These are phyloP conservation scores for Scedosporium minutisporum DNA, from an alignment of 2,329 filamentous ascomycete species.

Conservation along the genomic window DNA sequence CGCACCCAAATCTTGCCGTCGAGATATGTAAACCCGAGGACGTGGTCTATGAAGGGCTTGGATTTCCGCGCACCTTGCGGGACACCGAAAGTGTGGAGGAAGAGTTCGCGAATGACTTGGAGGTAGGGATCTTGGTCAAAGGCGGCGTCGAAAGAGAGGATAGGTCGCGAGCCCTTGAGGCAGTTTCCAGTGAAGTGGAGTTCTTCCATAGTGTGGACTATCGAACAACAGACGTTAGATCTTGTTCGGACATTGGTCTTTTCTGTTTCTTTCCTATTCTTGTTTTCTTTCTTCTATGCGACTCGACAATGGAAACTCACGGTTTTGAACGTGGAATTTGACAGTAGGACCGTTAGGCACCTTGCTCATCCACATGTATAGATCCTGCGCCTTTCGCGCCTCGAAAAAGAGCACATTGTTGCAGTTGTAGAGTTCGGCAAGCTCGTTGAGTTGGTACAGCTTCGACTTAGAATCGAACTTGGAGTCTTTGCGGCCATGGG, in stretches of 20 bases:
- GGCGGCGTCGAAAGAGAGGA: slow-evolving; percentile 81
- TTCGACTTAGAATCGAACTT: slow-evolving; percentile 97
- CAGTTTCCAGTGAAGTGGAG: slow-evolving; percentile 96
- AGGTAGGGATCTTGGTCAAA: slow-evolving; percentile 80
- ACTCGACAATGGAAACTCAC: slow-evolving; percentile 29
- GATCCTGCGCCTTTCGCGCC: slow-evolving; percentile 84
- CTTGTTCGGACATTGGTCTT: too few relatives aligned
- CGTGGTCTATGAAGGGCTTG: slow-evolving; percentile 93
- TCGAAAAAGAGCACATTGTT: slow-evolving; percentile 95
- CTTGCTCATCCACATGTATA: slow-evolving; percentile 90
- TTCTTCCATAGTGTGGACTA: slow-evolving; percentile 93
- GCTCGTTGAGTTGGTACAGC: slow-evolving; percentile 70
- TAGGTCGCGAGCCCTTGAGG: slow-evolving; percentile 80
- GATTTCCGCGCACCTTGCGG: slow-evolving; percentile 79
- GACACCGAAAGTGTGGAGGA: slow-evolving; percentile 85
- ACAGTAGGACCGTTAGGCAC: slow-evolving; percentile 60
- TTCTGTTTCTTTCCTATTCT: neutral
- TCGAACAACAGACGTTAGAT: neutral
- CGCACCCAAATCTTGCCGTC: slow-evolving; percentile 95
- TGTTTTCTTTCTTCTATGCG: neutral
- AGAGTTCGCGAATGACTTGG: slow-evolving; percentile 76
- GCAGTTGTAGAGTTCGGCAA: slow-evolving; percentile 73
- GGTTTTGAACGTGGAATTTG: slow-evolving; percentile 68
- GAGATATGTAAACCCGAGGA: slow-evolving; percentile 83
- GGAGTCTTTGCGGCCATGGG: slow-evolving; percentile 86